Conservation (phyloP, 2,329 filamentous ascomycete species). For the Colletotrichum gigasporum region DNA sequence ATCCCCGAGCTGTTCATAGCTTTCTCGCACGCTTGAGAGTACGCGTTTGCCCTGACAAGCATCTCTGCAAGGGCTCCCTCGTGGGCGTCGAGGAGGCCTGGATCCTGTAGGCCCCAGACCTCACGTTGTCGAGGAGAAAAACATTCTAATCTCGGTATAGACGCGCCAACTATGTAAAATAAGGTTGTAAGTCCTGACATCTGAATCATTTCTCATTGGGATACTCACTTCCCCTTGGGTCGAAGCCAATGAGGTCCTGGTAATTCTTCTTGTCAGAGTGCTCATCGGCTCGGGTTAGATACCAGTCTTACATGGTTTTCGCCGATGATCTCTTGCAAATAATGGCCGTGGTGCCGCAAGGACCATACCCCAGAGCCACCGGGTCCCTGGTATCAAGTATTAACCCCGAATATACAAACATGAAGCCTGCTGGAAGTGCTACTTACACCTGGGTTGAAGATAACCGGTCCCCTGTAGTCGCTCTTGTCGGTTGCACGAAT, state of each 20-base stretch:
- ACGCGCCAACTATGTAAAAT: slow-evolving; percentile 50
- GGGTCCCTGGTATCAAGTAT: slow-evolving; percentile 48
- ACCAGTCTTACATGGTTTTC: slow-evolving; percentile 50
- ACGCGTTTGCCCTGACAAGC: slow-evolving; percentile 52
- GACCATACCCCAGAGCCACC: slow-evolving; percentile 56
- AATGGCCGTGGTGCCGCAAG: slow-evolving; percentile 41
- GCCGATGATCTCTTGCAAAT: slow-evolving; percentile 55
- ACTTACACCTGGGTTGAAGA: slow-evolving; percentile 47
- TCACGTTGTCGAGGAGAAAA: slow-evolving; percentile 49
- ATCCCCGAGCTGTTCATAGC: slow-evolving; percentile 47
- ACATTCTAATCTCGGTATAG: slow-evolving; percentile 60
- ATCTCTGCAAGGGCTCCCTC: slow-evolving; percentile 55
- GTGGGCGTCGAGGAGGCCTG: slow-evolving; percentile 56
- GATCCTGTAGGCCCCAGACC: slow-evolving; percentile 54
- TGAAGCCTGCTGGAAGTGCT: not conserved
- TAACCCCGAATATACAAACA: not conserved
- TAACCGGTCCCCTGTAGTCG: slow-evolving; percentile 41
- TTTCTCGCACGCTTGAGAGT: slow-evolving; percentile 53
- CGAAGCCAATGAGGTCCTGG: slow-evolving; percentile 60
- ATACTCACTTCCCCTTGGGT: slow-evolving; percentile 56
- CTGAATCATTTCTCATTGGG: slow-evolving; percentile 52
- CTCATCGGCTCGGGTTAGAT: not conserved
- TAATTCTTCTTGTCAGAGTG: not conserved
- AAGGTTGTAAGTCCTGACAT: not conserved
- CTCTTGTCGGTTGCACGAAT: slow-evolving; percentile 41